Percentiles rank a stretch among this genome's conserved stretches.
These are phyloP conservation scores for Coniochaeta pulveracea DNA, from an alignment of 2,329 filamentous ascomycete species.

Conservation along the genomic window DNA sequence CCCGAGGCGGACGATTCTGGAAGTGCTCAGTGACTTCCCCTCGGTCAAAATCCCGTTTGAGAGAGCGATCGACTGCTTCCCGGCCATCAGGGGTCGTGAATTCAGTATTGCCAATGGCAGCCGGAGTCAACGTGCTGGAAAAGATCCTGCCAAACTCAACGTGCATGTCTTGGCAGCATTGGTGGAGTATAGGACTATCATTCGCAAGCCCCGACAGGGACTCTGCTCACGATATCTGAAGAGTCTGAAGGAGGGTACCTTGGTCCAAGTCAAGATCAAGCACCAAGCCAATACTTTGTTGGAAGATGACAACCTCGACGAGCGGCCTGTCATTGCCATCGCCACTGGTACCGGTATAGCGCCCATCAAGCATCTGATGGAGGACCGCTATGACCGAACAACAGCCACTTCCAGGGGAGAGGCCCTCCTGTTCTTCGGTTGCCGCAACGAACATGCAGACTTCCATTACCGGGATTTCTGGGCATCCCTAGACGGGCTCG, in stretches of 20 bases:
- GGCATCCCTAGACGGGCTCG: conserved; percentile 24
- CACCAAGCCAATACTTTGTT: conserved; percentile 32
- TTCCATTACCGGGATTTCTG: conserved; percentile 78
- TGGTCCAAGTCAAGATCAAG: conserved; percentile 48
- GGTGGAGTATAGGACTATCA: conserved; percentile 82
- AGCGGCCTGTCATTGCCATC: conserved; percentile 59
- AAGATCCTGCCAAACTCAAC: not conserved
- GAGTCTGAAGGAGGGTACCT: conserved; percentile 44
- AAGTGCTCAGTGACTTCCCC: conserved; percentile 84
- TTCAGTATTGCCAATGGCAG: conserved; percentile 85
- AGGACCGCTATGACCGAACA: conserved; percentile 45
- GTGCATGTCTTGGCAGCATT: conserved; percentile 75
- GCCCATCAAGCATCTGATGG: conserved; percentile 70
- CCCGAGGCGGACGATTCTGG: conserved; percentile 79
- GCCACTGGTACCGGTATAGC: conserved; percentile 82
- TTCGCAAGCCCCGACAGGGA: conserved; percentile 72
- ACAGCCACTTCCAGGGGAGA: conserved; percentile 19
- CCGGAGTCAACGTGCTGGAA: conserved; percentile 14
- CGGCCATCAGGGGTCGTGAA: conserved; percentile 73
- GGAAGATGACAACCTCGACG: conserved; percentile 22
- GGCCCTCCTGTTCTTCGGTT: conserved; percentile 70
- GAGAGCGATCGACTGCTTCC: conserved; percentile 62
- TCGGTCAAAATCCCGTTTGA: conserved; percentile 71
- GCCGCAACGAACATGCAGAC: conserved; percentile 62
- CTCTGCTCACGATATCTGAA: conserved; percentile 84